phyloP scores from a whole-genome alignment of 306 rosid genomes.

The Quercus variabilis region DNA sequence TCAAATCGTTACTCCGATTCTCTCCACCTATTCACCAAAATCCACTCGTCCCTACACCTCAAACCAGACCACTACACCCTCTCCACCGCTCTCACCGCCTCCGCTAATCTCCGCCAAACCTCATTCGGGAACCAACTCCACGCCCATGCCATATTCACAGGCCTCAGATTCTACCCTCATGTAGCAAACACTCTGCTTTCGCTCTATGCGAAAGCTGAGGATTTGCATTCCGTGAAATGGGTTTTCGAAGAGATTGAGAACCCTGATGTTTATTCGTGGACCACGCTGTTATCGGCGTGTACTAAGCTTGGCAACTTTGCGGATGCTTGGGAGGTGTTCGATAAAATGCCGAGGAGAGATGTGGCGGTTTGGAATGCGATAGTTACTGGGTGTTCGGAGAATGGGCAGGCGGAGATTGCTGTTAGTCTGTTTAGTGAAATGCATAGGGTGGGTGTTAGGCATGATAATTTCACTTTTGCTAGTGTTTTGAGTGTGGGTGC shows the following conservation, averaged over 20 bases:
- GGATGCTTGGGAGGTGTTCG: conserved; percentile 48
- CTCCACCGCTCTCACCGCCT: conserved; percentile 56
- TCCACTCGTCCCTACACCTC: conserved; percentile 40
- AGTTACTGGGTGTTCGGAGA: conserved; percentile 52
- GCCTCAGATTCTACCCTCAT: conserved; percentile 50
- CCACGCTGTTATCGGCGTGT: conserved; percentile 58
- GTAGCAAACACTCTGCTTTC: conserved; percentile 68
- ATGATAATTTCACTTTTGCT: conserved; percentile 58
- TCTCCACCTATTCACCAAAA: conserved; percentile 41
- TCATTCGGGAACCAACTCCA: conserved; percentile 59
- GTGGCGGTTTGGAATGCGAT: conserved; percentile 75
- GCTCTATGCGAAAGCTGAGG: conserved; percentile 43
- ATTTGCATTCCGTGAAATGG: conserved; percentile 34
- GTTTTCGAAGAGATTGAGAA: conserved; percentile 35
- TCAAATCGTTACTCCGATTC: conserved; percentile 39
- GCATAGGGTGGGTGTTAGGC: conserved; percentile 44
- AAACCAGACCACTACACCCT: conserved; percentile 67
- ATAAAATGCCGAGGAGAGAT: conserved; percentile 38
- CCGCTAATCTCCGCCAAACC: conserved; percentile 29
- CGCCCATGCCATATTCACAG: conserved; percentile 37
- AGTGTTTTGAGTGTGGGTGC: conserved; percentile 59
- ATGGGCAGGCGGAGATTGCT: conserved; percentile 35
- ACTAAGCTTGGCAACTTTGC: conserved; percentile 38
- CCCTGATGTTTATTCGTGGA: conserved; percentile 71
- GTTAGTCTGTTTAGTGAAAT: conserved; percentile 44